phyloP scores from a whole-genome alignment of 805 yeast species.

The Spathaspora gorwiae region DNA sequence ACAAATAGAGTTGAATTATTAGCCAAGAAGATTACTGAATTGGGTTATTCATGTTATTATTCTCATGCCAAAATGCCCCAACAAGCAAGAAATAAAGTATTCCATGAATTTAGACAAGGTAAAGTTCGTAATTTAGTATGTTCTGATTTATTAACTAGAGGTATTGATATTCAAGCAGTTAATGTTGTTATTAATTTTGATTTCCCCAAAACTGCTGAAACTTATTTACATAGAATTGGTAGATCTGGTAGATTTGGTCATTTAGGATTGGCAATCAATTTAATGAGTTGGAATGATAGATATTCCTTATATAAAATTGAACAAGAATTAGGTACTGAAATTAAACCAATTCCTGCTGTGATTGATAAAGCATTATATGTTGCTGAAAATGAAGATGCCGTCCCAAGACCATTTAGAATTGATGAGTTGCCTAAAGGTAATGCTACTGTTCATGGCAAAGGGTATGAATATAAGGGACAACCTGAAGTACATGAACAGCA shows the following conservation, averaged over 20 bases:
- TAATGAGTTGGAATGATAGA: slow-evolving; percentile 95
- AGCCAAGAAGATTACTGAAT: slow-evolving; percentile 92
- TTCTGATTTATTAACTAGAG: slow-evolving; percentile 93
- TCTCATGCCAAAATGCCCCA: slow-evolving; percentile 98
- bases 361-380: slow-evolving; percentile 89
- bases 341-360: slow-evolving; percentile 91
- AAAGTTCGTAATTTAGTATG: slow-evolving; percentile 96
- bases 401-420: slow-evolving; percentile 87
- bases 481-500: slow-evolving; percentile 21
- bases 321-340: slow-evolving; percentile 95
- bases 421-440: slow-evolving; percentile 51
- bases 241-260: slow-evolving; percentile 99
- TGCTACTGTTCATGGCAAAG: slow-evolving; percentile 25
- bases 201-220: slow-evolving; percentile 97
- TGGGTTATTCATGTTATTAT: slow-evolving; percentile 94
- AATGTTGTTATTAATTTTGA: slow-evolving; percentile 97
- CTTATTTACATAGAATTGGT: slow-evolving; percentile 96
- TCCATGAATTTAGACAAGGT: slow-evolving; percentile 98
- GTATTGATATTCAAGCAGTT: slow-evolving; percentile 98
- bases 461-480: slow-evolving; percentile 45
- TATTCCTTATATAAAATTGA: slow-evolving; percentile 91
- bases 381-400: slow-evolving; percentile 66
- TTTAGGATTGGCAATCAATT: slow-evolving; percentile 93
- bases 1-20: slow-evolving; percentile 92
- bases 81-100: slow-evolving; percentile 93